Conservation (phyloP, 495 filamentous ascomycete genomes). For the Xylaria acuta region DNA sequence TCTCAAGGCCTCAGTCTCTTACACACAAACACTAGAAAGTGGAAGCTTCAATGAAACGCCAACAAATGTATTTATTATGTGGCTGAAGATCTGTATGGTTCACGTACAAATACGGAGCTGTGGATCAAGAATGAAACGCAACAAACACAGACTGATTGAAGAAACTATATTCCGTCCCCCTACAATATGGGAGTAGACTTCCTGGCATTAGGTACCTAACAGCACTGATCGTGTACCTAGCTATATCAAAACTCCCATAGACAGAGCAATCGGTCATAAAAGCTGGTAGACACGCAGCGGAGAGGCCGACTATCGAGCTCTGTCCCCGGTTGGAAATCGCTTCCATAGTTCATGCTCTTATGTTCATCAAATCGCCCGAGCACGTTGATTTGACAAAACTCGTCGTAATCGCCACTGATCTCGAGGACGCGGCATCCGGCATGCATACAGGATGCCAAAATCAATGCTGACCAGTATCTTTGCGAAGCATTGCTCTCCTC, state of each 20-base stretch:
- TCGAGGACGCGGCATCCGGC: slow-evolving; percentile 75
- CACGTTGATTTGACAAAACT: slow-evolving; percentile 60
- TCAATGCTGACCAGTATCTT: slow-evolving; percentile 48
- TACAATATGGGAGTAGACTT: neutral
- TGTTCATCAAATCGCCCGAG: slow-evolving; percentile 83
- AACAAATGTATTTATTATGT: neutral
- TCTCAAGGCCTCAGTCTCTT: neutral
- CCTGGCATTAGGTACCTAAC: neutral
- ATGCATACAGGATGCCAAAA: slow-evolving; percentile 95
- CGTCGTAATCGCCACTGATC: slow-evolving; percentile 45
- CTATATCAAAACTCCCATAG: slow-evolving; percentile 67
- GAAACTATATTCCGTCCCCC: neutral
- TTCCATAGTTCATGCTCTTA: slow-evolving; percentile 95
- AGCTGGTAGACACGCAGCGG: slow-evolving; percentile 79
- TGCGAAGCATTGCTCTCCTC: slow-evolving; percentile 7
- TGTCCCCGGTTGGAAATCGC: slow-evolving; percentile 66
- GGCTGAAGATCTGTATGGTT: neutral
- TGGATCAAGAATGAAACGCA: neutral
- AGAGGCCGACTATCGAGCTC: slow-evolving; percentile 38
- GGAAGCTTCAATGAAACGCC: neutral
- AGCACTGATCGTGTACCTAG: neutral
- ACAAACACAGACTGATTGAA: neutral
- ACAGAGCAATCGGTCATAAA: slow-evolving; percentile 84
- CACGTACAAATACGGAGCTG: neutral
- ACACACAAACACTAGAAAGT: neutral